Conservation (phyloP, 139 green algal species). For the Pseudopediastrum boryanum region DNA sequence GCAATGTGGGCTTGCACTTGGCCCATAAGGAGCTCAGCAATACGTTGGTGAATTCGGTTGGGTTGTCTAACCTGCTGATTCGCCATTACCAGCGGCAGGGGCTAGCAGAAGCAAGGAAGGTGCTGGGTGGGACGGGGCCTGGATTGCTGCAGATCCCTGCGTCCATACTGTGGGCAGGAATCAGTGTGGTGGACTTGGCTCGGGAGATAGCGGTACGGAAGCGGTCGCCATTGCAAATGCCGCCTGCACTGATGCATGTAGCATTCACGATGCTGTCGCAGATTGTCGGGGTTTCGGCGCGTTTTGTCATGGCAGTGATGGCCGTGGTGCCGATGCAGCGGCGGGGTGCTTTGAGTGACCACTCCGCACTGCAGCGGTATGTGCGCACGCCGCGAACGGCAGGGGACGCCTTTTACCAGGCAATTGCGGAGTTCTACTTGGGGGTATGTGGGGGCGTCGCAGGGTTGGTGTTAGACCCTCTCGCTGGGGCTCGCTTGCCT, state of each 20-base stretch:
- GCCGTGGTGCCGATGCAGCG: constrained; percentile 66
- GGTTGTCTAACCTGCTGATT: constrained; percentile 48
- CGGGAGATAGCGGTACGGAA: constrained; percentile 49
- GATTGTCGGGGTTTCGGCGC: constrained; percentile 65
- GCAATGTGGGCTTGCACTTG: constrained; percentile 81
- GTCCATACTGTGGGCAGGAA: constrained; percentile 75
- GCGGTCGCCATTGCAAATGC: constrained; percentile 24
- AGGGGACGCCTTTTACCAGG: constrained; percentile 65
- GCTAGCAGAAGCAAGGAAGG: constrained; percentile 74
- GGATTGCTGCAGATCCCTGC: constrained; percentile 28
- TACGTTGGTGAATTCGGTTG: constrained; percentile 55
- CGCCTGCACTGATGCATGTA: constrained; percentile 69
- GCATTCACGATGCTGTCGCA: constrained; percentile 57
- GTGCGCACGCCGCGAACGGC: constrained; percentile 65
- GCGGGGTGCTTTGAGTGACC: constrained; percentile 45
- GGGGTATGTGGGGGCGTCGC: constrained; percentile 52
- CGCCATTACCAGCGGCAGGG: constrained; percentile 74
- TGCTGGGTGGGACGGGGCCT: constrained; percentile 24
- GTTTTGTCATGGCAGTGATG: constrained; percentile 65
- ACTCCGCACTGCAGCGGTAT: constrained; percentile 58
- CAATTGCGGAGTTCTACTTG: constrained; percentile 55
- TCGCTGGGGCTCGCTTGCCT: constrained; percentile 43
- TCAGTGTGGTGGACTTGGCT: constrained; percentile 64
- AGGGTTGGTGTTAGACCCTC: constrained; percentile 73
- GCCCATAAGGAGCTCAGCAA: constrained; percentile 34